Base-by-base conservation (phyloP, 192 early-diverging fungal genomes). In the Podila verticillata region DNA sequence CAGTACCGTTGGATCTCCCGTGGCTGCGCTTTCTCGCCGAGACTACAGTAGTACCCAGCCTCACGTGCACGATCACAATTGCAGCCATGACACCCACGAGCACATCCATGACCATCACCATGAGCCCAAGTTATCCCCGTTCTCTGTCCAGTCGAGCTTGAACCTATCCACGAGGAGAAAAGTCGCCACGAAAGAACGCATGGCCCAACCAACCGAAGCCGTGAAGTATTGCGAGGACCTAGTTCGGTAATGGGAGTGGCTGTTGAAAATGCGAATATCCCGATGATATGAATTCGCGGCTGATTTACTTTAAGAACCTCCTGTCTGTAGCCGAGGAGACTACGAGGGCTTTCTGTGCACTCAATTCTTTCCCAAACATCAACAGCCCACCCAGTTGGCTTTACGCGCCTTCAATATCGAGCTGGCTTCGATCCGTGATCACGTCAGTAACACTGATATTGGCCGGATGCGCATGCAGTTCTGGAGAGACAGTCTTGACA, bases 391-490 rank as follows among this genome's bases (percentile, higher is more conserved):
- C 7, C 88, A 91, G 47, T 93, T 90, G 84, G 95, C 90, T 0
- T 66, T 98, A 22, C 88, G 96, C 24, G 96, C 96, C 0, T 91
- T 99, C 84, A 97, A 98, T 81, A 80, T 95, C 47, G 98, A 99
- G 83, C 83, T 95, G 20, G 93, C 95, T 8, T 84, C 83, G 72
- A 88, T 96, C 57, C 85, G 91, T 12, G 94, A 95, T n/a, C 87
- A 72, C 24, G 92, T 94, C 2, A 89, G 88, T 29, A 89, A 92
- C 61, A 66, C 84, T 1, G 72, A 87, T 1, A 88, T 96, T 73
- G 96, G 95, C 0, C 85, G 85, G 61, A 91, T 95, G 89, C 87
- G 94, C 24, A 92, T 94, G 81, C 88, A 95, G 48, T 97, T 93
- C 84, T 99, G 98, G 98, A 88, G 88, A 72, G 93, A 95, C 66